Percentiles rank a stretch among this genome's conserved stretches.
These are phyloP conservation scores for Arthrobotrys megalospora DNA, from an alignment of 2,329 filamentous ascomycete genomes.

Conservation along the genomic window DNA sequence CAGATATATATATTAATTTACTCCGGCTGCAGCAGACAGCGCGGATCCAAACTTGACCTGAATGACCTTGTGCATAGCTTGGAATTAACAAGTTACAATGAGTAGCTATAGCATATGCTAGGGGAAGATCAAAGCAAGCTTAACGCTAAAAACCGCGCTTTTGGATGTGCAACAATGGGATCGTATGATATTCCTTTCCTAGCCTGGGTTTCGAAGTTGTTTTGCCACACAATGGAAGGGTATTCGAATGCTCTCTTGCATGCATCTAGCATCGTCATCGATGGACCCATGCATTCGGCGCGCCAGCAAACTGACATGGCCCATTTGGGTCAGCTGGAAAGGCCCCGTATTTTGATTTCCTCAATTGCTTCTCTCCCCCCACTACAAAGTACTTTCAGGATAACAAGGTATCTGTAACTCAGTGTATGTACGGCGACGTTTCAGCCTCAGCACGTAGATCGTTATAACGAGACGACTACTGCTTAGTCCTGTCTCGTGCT, in stretches of 20 bases:
- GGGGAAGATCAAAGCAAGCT: constrained; percentile 6
- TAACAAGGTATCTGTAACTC: constrained; percentile 9
- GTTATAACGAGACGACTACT: background rate
- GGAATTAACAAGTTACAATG: background rate
- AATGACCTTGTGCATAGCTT: constrained; percentile 23
- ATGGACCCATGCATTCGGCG: constrained; percentile 4
- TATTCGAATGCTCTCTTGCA: constrained; percentile 28
- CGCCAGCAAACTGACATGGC: background rate
- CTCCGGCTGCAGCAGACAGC: background rate
- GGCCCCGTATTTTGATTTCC: background rate
- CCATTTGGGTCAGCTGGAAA: constrained; percentile 39
- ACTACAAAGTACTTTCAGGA: no score
- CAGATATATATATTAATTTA: constrained; percentile 3
- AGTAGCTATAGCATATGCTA: background rate
- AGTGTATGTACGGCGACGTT: constrained; percentile 23
- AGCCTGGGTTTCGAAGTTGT: constrained; percentile 1
- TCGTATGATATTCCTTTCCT: constrained; percentile 34
- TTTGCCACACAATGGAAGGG: constrained; percentile 45
- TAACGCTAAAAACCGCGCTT: constrained; percentile 18
- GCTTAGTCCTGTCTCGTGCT: constrained; percentile 8
- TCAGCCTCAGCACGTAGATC: constrained; percentile 23
- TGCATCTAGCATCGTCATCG: constrained; percentile 40
- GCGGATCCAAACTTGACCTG: constrained; percentile 9
- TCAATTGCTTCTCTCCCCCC: constrained; percentile 25
- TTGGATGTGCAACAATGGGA: constrained; percentile 12